These are phyloP conservation scores for Colletotrichum ledebouriae DNA, from an alignment of 2,329 filamentous ascomycete genomes.

Conservation along the genomic window DNA sequence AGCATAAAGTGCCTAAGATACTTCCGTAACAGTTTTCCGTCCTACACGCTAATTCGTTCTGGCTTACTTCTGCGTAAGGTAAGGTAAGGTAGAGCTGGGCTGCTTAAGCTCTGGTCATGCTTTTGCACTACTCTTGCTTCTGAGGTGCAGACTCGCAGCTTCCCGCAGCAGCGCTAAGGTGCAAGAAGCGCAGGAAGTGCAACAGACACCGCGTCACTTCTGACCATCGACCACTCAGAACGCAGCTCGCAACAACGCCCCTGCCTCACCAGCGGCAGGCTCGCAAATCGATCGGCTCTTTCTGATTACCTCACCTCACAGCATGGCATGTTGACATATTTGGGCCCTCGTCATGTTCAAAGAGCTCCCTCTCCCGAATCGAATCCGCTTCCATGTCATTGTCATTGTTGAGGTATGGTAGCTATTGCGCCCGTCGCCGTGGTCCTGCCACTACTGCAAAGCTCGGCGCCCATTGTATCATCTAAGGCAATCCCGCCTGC, in stretches of 20 bases:
- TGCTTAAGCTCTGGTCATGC: no score
- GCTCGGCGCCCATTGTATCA: conserved; percentile 4
- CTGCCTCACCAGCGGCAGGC: conserved; percentile 25
- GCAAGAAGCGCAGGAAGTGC: conserved; percentile 5
- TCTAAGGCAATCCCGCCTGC: conserved; percentile 19
- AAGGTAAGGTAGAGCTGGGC: no score
- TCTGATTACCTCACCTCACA: background rate
- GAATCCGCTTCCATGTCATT: no score
- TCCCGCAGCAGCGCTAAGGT: background rate
- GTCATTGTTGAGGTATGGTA: background rate
- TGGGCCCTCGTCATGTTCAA: no score
- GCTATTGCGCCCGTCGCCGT: background rate
- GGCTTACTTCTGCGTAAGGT: no score
- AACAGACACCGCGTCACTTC: conserved; percentile 29
- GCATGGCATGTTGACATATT: conserved; percentile 6
- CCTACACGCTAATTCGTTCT: no score
- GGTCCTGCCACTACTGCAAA: conserved; percentile 16
- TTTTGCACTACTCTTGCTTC: background rate
- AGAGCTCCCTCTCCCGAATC: no score
- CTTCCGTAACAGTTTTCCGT: no score
- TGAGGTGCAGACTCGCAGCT: conserved; percentile 27
- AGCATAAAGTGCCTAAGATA: no score
- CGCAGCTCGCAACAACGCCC: conserved; percentile 26
- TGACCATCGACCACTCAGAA: conserved; percentile 22
- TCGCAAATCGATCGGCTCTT: conserved; percentile 38